Percentiles rank a stretch among this genome's conserved stretches.
Conservation (phyloP, 192 early-diverging fungal genomes). For the Diversispora epigaea region DNA sequence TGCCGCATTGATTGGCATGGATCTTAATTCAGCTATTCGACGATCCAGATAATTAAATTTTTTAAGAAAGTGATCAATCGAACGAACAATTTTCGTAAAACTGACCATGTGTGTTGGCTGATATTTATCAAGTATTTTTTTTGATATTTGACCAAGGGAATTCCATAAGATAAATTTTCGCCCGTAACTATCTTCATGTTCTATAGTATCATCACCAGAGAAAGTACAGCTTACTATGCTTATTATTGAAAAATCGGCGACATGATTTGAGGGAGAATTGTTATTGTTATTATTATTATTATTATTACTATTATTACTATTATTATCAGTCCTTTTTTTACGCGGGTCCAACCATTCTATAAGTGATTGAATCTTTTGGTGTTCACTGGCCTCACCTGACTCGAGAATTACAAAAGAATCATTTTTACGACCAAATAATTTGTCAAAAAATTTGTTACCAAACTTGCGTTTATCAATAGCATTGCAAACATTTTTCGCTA, state of each 20-base stretch:
- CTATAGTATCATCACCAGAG: conserved; percentile 14
- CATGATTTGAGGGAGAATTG: too few relatives aligned
- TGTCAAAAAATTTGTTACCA: neutral
- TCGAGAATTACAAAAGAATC: neutral
- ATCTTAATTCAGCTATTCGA: conserved; percentile 42
- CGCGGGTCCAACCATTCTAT: neutral
- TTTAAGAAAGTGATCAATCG: conserved; percentile 43
- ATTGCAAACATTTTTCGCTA: conserved; percentile 39
- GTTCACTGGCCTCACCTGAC: neutral
- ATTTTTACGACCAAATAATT: neutral
- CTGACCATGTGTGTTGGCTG: conserved; percentile 39
- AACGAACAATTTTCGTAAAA: conserved; percentile 32
- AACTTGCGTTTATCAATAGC: conserved; percentile 29
- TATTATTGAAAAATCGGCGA: too few relatives aligned
- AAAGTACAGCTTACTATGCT: neutral
- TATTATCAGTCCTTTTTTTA: conserved; percentile 3
- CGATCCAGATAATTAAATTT: conserved; percentile 48
- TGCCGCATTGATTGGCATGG: conserved; percentile 35
- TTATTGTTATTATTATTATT: too few relatives aligned
- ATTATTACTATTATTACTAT: neutral
- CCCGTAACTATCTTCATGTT: conserved; percentile 22
- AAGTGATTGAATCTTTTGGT: conserved; percentile 18
- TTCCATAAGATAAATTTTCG: conserved; percentile 42
- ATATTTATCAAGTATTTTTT: conserved; percentile 33
- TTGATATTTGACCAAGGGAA: conserved; percentile 33